Evolutionary conservation across 768 basidiomycete species (phyloP), one percentile per base, ranked within the genome.

Genomic region (Suillus occidentalis): DNA sequence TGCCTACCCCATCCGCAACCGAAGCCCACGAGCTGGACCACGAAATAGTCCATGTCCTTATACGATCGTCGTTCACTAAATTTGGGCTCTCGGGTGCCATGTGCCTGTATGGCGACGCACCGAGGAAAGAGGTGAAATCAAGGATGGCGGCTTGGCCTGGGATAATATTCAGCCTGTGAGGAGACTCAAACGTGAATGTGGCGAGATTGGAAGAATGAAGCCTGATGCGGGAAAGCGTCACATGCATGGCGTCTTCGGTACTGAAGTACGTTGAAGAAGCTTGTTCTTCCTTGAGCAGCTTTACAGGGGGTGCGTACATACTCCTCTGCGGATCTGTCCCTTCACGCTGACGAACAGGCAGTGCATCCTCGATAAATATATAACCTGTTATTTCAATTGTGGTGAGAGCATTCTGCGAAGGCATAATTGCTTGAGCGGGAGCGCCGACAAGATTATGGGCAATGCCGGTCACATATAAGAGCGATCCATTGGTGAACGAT

Each of bases 21-120:
- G 61, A 59, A 58, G 42, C 20, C 73, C 73, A 75, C 4, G 22
- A 43, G 63, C 61, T 75, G 43, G 69, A 69, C 12, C 67, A 40
- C 1, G 87, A 87, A 22, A 89, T 77, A 0, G 87, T 88, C 87
- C 87, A 89, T 1, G 87, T 89, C 28, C 87, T 84, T 50, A 89
- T 80, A 53, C 86, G 81, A 69, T 89, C 87, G 70, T 89, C 87
- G 70, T 88, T 88, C 42, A 87, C 77, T n/a, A 78, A 76, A 18
- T 73, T 79, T 0, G 85, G 85, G 39, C 81, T 77, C n/a, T 67
- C 60, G 7, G 79, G 76, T 1, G 84, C 80, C 85, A 88, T 87
- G 69, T 88, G 87, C 47, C 77, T 78, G 71, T 89, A 88, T 20
- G 73, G 68, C 6, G 75, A 70, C 16, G 76, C 64, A 5, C 87